Conservation (phyloP, 176 grass and related monocot genomes). For the Hordeum vulgare region DNA sequence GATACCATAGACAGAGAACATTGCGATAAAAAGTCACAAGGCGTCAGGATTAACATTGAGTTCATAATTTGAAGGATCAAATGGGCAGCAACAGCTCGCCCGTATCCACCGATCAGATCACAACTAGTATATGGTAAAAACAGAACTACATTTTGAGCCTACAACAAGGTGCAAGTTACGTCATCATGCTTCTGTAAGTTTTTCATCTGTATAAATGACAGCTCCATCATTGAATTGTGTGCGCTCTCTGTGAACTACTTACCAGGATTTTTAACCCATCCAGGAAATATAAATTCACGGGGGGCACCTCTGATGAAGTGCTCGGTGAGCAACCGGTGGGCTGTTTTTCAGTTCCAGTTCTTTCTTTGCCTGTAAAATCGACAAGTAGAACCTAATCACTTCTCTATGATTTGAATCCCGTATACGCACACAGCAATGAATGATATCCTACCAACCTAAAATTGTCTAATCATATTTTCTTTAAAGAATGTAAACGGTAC, state of each 20-base stretch:
- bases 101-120: not conserved
- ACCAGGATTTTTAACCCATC: slow-evolving; percentile 2
- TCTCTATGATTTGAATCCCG: slow-evolving; percentile 27
- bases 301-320: slow-evolving; percentile 12
- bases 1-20: not conserved
- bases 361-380: slow-evolving; percentile 88
- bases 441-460: slow-evolving; percentile 54
- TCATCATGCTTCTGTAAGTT: slow-evolving; percentile 2
- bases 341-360: slow-evolving; percentile 70
- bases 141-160: slow-evolving; percentile 16
- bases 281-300: slow-evolving; percentile 35
- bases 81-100: not conserved
- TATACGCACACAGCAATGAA: slow-evolving; percentile 12
- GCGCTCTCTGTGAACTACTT: not conserved
- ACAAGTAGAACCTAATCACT: slow-evolving; percentile 35
- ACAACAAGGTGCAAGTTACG: slow-evolving; percentile 17
- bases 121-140: slow-evolving; percentile 6
- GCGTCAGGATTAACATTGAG: not conserved
- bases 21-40: no score
- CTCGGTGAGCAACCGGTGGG: not conserved
- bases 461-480: slow-evolving; percentile 85
- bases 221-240: not conserved
- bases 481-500: slow-evolving; percentile 88
- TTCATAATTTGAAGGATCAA: slow-evolving; percentile 6
- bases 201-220: slow-evolving; percentile 12